Percentiles rank a stretch among this genome's conserved stretches.
phyloP scores from a whole-genome alignment of 306 rosid species.

The Argentina anserina region DNA sequence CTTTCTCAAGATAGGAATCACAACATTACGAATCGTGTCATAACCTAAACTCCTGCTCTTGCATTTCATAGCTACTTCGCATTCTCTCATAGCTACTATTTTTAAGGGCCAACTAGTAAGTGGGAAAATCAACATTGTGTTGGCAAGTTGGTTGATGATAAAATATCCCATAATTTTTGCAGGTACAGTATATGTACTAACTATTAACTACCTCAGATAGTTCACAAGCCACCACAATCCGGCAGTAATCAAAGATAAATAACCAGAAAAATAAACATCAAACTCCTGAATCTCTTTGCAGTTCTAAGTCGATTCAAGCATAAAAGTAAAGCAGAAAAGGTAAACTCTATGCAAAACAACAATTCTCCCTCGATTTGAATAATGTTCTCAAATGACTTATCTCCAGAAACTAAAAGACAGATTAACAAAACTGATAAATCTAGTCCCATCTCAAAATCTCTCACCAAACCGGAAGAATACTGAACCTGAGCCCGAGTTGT shows the following conservation, averaged over 20 bases:
- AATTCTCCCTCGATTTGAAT: slow-evolving; percentile 23
- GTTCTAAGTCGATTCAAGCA: not conserved
- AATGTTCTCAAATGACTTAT: slow-evolving; percentile 22
- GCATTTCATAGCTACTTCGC: too few relatives aligned
- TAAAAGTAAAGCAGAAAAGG: not conserved
- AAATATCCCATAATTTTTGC: not conserved
- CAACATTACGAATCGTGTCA: too few relatives aligned
- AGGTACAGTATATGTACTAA: not conserved
- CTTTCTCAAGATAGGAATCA: not conserved
- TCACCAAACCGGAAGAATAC: slow-evolving; percentile 95
- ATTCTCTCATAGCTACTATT: too few relatives aligned
- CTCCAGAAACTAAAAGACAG: slow-evolving; percentile 28
- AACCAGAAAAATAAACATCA: not conserved
- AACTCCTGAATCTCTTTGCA: not conserved
- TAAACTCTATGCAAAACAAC: not conserved
- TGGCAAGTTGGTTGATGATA: too few relatives aligned
- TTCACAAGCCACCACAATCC: not conserved
- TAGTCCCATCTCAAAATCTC: slow-evolving; percentile 63
- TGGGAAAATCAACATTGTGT: too few relatives aligned
- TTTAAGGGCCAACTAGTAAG: too few relatives aligned
- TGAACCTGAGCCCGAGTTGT: slow-evolving; percentile 92
- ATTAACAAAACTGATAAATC: slow-evolving; percentile 23
- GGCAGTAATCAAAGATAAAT: not conserved
- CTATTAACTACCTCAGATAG: not conserved
- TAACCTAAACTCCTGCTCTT: too few relatives aligned